These are phyloP conservation scores for Nitzschia sp. DNA, from an alignment of 108 stramenopile species.

Conservation along the genomic window DNA sequence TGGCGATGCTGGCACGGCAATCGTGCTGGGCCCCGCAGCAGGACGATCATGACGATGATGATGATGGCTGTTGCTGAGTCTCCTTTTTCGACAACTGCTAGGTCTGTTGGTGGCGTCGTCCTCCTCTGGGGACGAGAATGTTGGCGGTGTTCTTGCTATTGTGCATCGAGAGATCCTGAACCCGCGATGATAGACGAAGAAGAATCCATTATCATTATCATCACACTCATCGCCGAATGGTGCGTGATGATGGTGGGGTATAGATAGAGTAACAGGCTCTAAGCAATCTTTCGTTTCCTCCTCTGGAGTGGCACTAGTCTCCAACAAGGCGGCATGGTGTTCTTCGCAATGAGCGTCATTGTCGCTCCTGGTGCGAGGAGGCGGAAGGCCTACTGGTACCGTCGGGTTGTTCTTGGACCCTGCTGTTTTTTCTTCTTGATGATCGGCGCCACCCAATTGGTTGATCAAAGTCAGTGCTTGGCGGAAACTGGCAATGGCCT, in stretches of 20 bases:
- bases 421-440: neutral
- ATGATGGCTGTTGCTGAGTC: neutral
- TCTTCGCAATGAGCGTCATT: neutral
- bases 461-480: neutral
- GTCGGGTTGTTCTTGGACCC: neutral
- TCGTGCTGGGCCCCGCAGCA: neutral
- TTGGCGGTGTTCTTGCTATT: no score
- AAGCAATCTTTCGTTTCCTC: neutral
- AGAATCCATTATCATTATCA: neutral
- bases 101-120: neutral
- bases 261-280: neutral
- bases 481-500: neutral
- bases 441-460: neutral
- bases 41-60: neutral
- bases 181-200: neutral
- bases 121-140: neutral
- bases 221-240: neutral
- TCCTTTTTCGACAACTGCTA: neutral
- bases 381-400: neutral
- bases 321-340: no score
- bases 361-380: neutral
- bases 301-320: neutral
- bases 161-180: neutral
- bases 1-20: neutral
- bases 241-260: no score